Evolutionary conservation across 768 basidiomycete species (phyloP).

Genomic region (Peribolospora kevripleyi): DNA sequence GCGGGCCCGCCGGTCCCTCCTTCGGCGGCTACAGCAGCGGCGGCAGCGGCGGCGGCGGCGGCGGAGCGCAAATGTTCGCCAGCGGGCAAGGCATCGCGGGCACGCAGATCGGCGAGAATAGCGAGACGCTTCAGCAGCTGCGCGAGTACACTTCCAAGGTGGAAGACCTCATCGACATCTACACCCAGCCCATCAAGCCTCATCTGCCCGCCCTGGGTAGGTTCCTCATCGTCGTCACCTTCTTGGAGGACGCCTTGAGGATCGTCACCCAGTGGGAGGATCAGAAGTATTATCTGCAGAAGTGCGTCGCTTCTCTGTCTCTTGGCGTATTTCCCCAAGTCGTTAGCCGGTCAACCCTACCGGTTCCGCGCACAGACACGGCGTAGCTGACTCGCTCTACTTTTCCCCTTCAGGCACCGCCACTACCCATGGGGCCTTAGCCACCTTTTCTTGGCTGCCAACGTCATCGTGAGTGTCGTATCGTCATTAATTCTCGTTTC

Average conservation of each 20-base stretch:
- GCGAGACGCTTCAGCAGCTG: slow-evolving; percentile 11
- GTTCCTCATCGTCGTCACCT: slow-evolving; percentile 93
- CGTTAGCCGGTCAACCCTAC: too few species aligned
- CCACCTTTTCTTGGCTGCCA: slow-evolving; percentile 71
- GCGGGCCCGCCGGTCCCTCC: too few species aligned
- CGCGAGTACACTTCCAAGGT: slow-evolving; percentile 20
- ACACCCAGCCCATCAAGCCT: slow-evolving; percentile 77
- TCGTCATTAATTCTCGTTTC: neutral
- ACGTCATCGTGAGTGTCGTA: slow-evolving; percentile 52
- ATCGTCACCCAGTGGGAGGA: slow-evolving; percentile 88
- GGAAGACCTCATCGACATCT: slow-evolving; percentile 80
- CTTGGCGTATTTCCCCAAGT: neutral
- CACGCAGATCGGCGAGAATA: slow-evolving; percentile 3
- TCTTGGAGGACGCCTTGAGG: slow-evolving; percentile 83
- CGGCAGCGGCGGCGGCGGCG: too few species aligned
- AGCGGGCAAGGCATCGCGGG: slow-evolving; percentile 8
- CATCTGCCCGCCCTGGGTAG: slow-evolving; percentile 83
- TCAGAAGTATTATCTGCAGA: slow-evolving; percentile 94
- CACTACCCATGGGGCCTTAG: slow-evolving; percentile 89
- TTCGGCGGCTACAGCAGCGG: too few species aligned
- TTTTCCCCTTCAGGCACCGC: slow-evolving; percentile 40
- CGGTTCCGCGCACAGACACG: too few species aligned
- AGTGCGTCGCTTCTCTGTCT: slow-evolving; percentile 29
- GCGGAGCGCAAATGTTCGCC: neutral
- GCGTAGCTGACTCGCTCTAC: neutral